Evolutionary conservation across 345 rosid genomes (phyloP), one percentile per base, ranked within the genome.

Genomic region (Salix purpurea): DNA sequence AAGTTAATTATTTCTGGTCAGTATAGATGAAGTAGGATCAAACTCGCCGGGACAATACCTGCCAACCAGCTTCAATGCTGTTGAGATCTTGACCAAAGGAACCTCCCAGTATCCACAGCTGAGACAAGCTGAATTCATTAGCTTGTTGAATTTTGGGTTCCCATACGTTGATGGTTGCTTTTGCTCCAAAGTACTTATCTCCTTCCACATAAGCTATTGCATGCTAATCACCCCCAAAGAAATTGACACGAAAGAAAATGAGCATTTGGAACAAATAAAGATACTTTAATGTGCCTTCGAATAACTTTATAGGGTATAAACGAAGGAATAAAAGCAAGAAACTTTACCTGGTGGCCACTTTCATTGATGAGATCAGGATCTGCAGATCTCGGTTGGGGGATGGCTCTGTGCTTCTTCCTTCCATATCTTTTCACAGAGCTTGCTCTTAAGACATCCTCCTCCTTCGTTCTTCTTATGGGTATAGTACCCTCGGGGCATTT

Each of bases 11-110:
- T 81, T 60, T 69, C 21, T 26, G 73, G 64, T 62, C 58, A 64
- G 13, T 42, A 42, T 42, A 42, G 46, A 42, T 42, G 14, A 71
- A 64, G 54, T 3, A 78, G 52, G 36, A 82, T 23, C 54, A 42
- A 8, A 42, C 37, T 23, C 23, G 62, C 36, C 21, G 68, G 9
- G 66, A 71, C 50, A 34, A 50, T 71, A 96, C 99, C 94, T 96
- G 99, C 99, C 98, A 93, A 78, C 98, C 99, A 71, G 99, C 98
- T 89, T 93, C 98, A 42, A 96, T 93, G 77, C 98, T 96, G 80
- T 93, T 96, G 73, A 96, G 97, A 92, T 96, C 97, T 86, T 96
- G 91, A 83, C 98, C 98, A 13, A 96, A 93, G 23, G 98, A 93
- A 83, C 97, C 98, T 82, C 99, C 99, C 65, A 96, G 81, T 80